Base-by-base conservation (phyloP, 352 stramenopile species). In the Phytophthora pisi region DNA sequence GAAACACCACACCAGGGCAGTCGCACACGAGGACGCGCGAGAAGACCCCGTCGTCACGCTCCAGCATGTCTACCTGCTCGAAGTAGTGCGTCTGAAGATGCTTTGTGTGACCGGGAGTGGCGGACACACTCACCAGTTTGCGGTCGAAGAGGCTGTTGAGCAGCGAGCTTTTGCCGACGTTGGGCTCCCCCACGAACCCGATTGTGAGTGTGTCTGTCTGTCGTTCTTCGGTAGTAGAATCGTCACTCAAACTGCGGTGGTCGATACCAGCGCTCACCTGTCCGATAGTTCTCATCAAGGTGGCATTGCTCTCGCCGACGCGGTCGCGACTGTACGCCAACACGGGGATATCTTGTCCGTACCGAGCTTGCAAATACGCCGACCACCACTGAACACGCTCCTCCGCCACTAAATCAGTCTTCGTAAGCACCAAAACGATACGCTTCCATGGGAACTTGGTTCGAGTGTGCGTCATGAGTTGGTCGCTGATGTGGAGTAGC, bases 381-480 rank as follows among this genome's bases (percentile, higher is more conserved):
- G 98, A 79, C 98, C 98, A 99, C 43, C 95, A 78, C 57, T 92
- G 87, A 5, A 98, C 97, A 18, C 79, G 79, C 5, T 79, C 72
- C 2, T 60, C 51, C n/a, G 62, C 60, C 36, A 99, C 96, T 18
- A 99, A 86, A 74, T 99, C 98, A 45, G 98, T 97, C 78, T 99
- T 99, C 60, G 99, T 99, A n/a, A 99, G 67, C n/a, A 99, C 96
- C 5, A 99, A 73, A 20, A 99, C 81, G 56, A 99, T 80, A 10
- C 88, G 79, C 76, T 99, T 99, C 67, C 66, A 71, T 13, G 81
- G 79, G 13, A 77, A 74, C 0, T 77, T 57, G 4, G 50, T 59
- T 4, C 57, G 64, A 47, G 92, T 77, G 57, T 92, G 66, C n/a
- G 52, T 68, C 53, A 92, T 74, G 38, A 95, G 58, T 31, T 69